Conservation (phyloP, 768 basidiomycete genomes). For the Psilocybe subaeruginosa region DNA sequence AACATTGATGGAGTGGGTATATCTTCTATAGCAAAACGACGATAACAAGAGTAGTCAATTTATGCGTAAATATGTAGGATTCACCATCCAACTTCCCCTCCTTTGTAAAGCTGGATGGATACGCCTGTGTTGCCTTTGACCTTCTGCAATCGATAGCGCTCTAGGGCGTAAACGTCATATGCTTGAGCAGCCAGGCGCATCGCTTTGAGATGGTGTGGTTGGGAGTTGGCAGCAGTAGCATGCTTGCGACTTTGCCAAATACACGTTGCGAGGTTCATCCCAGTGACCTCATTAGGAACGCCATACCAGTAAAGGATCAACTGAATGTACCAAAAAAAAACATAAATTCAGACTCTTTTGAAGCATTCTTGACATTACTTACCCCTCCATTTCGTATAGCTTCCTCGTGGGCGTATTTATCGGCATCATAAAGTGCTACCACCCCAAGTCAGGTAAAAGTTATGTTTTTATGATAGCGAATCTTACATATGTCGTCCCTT, state of each 20-base stretch:
- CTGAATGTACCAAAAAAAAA: constrained; percentile 32
- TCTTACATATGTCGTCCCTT: constrained; percentile 67
- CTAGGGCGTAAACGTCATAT: constrained; percentile 80
- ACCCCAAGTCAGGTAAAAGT: not conserved
- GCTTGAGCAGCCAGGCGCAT: constrained; percentile 78
- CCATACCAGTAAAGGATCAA: constrained; percentile 96
- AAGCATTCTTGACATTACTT: constrained; percentile 29
- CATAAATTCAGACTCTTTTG: constrained; percentile 12
- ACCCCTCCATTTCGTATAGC: constrained; percentile 88
- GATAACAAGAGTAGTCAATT: constrained; percentile 6
- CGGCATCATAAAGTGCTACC: constrained; percentile 83
- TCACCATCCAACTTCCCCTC: constrained; percentile 76
- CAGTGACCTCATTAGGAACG: constrained; percentile 70
- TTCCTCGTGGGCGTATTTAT: constrained; percentile 89
- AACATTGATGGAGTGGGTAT: not conserved
- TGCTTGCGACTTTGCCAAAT: constrained; percentile 92
- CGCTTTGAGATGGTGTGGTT: constrained; percentile 81
- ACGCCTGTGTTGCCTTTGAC: constrained; percentile 58
- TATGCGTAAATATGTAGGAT: not conserved
- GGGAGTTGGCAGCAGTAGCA: constrained; percentile 78
- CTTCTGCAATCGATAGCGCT: constrained; percentile 78
- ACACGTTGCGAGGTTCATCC: constrained; percentile 92
- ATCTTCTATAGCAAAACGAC: constrained; percentile 5
- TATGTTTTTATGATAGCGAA: constrained; percentile 12
- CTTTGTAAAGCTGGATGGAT: constrained; percentile 59